Percentiles rank a stretch among this genome's conserved stretches.
phyloP scores from a whole-genome alignment of 495 filamentous ascomycete species.

The Evansstolkia leycettana region DNA sequence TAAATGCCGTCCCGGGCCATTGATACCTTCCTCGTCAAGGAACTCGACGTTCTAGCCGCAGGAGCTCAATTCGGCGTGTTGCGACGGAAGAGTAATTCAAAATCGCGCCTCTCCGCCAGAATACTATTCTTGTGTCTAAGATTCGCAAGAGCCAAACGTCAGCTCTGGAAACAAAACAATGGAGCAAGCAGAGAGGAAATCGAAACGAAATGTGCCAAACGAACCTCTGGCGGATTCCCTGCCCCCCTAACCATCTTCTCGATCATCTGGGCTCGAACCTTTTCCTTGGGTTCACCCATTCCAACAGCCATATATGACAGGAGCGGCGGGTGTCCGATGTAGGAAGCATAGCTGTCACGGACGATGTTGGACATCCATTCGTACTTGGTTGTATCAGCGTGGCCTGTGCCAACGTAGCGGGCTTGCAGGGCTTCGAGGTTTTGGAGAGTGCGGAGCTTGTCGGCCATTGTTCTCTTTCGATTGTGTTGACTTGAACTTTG shows the following conservation, averaged over 20 bases:
- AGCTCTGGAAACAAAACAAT: neutral
- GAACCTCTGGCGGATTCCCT: slow-evolving; percentile 66
- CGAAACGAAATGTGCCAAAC: slow-evolving; percentile 4
- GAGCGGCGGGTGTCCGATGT: slow-evolving; percentile 81
- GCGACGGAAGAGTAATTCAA: no score
- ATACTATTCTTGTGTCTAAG: slow-evolving; percentile 2
- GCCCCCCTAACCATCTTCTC: slow-evolving; percentile 91
- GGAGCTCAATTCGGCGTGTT: no score
- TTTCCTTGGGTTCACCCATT: slow-evolving; percentile 71
- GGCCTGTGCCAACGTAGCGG: slow-evolving; percentile 92
- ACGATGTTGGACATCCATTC: slow-evolving; percentile 92
- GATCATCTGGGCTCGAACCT: slow-evolving; percentile 64
- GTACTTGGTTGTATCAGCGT: slow-evolving; percentile 92
- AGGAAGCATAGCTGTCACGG: slow-evolving; percentile 69
- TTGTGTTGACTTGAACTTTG: no score
- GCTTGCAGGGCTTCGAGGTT: slow-evolving; percentile 93
- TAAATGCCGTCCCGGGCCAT: no score
- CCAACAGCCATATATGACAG: slow-evolving; percentile 84
- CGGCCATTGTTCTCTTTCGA: slow-evolving; percentile 50
- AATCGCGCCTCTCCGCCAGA: no score
- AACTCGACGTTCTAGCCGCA: no score
- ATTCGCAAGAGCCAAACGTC: neutral
- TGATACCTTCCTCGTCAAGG: no score
- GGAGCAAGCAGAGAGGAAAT: neutral
- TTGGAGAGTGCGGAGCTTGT: slow-evolving; percentile 94